A percentile compares a stretch with the other conserved stretches of the same genome.
phyloP scores from a whole-genome alignment of 2,329 filamentous ascomycete genomes.

The Chalaropsis thielavioides region DNA sequence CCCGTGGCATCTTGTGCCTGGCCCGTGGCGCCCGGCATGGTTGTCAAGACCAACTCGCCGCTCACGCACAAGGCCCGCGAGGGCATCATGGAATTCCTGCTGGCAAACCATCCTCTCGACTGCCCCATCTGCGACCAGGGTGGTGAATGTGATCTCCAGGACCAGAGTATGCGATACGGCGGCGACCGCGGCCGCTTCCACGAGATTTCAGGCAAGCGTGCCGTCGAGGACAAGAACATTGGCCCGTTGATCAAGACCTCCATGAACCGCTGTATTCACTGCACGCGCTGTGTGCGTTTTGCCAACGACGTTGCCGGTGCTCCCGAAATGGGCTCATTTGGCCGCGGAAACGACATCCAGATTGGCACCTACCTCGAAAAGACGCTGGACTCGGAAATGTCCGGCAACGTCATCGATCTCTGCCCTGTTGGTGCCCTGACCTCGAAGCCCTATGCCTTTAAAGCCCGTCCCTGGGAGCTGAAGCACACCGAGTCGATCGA shows the following conservation, averaged over 20 bases:
- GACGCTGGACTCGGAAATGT: conserved; percentile 86
- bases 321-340: conserved; percentile 83
- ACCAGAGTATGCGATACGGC: conserved; percentile 98
- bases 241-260: conserved; percentile 97
- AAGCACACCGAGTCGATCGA: conserved; percentile 94
- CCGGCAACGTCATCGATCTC: conserved; percentile 93
- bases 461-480: conserved; percentile 90
- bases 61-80: conserved; percentile 95
- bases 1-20: conserved; percentile 96
- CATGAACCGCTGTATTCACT: conserved; percentile 99
- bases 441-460: conserved; percentile 96
- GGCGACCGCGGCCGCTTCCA: conserved; percentile 93
- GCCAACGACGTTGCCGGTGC: conserved; percentile 95
- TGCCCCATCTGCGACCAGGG: conserved; percentile 98
- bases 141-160: conserved; percentile 96
- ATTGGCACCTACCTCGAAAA: conserved; percentile 96
- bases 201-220: conserved; percentile 88
- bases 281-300: conserved; percentile 93
- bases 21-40: conserved; percentile 97
- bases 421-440: conserved; percentile 94
- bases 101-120: conserved; percentile 91
- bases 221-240: conserved; percentile 98
- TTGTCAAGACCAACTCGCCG: conserved; percentile 95
- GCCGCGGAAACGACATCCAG: conserved; percentile 92
- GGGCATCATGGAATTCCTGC: conserved; percentile 96